Percentiles rank a stretch among this genome's conserved stretches.
Evolutionary conservation across 306 rosid species (phyloP).

Genomic region (Lagenaria siceraria): DNA sequence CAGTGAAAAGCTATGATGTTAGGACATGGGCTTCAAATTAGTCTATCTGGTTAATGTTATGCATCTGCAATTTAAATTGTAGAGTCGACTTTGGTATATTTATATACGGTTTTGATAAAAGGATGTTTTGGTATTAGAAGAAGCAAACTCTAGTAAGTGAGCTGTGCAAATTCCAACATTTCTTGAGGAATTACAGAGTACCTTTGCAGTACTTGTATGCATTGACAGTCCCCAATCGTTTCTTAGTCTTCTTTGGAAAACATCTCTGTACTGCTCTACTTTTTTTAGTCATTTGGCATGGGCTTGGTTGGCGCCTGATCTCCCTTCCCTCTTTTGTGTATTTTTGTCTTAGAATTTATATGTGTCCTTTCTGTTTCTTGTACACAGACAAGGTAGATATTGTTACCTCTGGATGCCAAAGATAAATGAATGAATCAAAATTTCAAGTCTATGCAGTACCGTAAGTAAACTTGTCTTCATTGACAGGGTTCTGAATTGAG

Average conservation of each 20-base stretch:
- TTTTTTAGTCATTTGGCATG: not conserved
- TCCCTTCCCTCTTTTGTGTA: not conserved
- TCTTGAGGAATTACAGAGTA: not conserved
- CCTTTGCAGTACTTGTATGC: not conserved
- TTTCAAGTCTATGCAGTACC: not conserved
- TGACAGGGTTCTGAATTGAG: not conserved
- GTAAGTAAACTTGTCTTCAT: not conserved
- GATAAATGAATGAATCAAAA: not conserved
- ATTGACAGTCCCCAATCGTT: not conserved
- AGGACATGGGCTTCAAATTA: not conserved
- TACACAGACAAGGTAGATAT: not conserved
- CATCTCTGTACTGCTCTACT: not conserved
- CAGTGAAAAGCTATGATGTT: not conserved
- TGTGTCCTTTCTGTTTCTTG: not conserved
- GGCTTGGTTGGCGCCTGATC: not conserved
- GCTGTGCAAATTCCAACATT: constrained; percentile 1
- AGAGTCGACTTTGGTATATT: not conserved
- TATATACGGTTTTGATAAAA: not conserved
- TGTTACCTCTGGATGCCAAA: not conserved
- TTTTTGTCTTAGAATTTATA: not conserved
- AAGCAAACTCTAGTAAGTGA: not conserved
- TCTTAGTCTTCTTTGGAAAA: not conserved
- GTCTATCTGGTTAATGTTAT: not conserved
- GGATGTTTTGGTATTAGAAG: not conserved
- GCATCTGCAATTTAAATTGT: not conserved